A percentile compares a stretch with the other conserved stretches of the same genome.
phyloP scores from a whole-genome alignment of 2,329 filamentous ascomycete genomes.

The Claviceps citrina region DNA sequence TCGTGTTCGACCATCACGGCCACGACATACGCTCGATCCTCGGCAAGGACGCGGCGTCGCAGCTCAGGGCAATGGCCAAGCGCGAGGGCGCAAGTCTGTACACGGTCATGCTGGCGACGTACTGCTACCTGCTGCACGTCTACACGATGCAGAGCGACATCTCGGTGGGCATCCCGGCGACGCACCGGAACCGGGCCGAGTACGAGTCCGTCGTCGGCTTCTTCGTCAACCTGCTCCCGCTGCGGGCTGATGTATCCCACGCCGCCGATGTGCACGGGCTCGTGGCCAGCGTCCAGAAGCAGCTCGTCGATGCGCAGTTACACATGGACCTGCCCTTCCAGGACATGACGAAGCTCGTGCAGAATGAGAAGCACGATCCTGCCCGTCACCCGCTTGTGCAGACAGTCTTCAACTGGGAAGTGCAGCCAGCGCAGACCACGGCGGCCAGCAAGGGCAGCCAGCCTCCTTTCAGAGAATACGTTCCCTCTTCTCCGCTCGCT shows the following conservation, averaged over 20 bases:
- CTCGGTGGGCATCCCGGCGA: not conserved
- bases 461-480: not conserved
- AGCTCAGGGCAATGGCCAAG: not conserved
- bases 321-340: constrained; percentile 3
- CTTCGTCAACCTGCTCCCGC: constrained; percentile 1
- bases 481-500: not conserved
- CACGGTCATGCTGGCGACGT: not conserved
- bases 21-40: not conserved
- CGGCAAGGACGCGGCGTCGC: not conserved
- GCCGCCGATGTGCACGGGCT: not conserved
- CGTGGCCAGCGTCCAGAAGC: not conserved
- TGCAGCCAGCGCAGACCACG: not conserved
- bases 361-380: not conserved
- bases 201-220: constrained; percentile 1
- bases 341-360: not conserved
- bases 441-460: not conserved
- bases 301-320: not conserved
- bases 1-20: not conserved
- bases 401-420: constrained; percentile 1
- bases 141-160: constrained; percentile 1
- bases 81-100: not conserved
- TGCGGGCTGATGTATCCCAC: not conserved
- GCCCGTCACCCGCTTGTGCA: constrained; percentile 1
- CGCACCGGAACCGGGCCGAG: not conserved
- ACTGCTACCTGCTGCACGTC: constrained; percentile 1